Percentiles rank a stretch among this genome's conserved stretches.
These are phyloP conservation scores for Nyctanthes arbortristis DNA, from an alignment of 257 asterid genomes.

Conservation along the genomic window DNA sequence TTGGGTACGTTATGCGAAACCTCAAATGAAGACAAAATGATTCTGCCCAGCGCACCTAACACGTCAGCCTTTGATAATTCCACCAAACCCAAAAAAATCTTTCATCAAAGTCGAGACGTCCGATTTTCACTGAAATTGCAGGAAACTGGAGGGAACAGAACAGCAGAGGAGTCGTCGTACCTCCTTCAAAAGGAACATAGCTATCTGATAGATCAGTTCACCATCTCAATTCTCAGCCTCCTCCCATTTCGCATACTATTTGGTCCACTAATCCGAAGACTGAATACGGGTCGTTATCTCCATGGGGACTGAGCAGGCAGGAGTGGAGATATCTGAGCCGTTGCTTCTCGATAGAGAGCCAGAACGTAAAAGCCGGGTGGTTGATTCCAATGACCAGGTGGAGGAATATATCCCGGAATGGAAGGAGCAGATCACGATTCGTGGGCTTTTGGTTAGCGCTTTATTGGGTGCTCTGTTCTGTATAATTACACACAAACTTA, in stretches of 20 bases:
- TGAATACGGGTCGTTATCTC: not conserved
- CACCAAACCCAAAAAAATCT: no score
- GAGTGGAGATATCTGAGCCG: constrained; percentile 72
- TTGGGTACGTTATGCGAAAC: no score
- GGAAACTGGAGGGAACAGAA: constrained; percentile 9
- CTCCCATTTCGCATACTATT: not conserved
- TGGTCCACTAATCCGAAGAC: not conserved
- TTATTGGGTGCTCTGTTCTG: constrained; percentile 82
- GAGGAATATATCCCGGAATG: constrained; percentile 52
- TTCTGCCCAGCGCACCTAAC: no score
- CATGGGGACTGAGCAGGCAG: constrained; percentile 63
- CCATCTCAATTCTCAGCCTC: not conserved
- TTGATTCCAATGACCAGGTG: constrained; percentile 28
- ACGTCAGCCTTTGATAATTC: no score
- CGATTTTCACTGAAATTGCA: constrained; percentile 5
- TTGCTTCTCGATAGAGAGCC: constrained; percentile 38
- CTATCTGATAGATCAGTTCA: not conserved
- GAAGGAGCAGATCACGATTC: constrained; percentile 90
- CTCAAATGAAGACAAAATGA: no score
- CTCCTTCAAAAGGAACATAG: not conserved
- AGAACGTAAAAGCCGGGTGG: constrained; percentile 18
- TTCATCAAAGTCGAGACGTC: no score
- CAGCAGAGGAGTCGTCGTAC: constrained; percentile 14
- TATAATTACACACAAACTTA: constrained; percentile 89
- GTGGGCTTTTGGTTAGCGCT: constrained; percentile 84